Percentiles rank a stretch among this genome's conserved stretches.
Evolutionary conservation across 192 early-diverging fungal genomes (phyloP).

Genomic region (Lobosporangium transversale): DNA sequence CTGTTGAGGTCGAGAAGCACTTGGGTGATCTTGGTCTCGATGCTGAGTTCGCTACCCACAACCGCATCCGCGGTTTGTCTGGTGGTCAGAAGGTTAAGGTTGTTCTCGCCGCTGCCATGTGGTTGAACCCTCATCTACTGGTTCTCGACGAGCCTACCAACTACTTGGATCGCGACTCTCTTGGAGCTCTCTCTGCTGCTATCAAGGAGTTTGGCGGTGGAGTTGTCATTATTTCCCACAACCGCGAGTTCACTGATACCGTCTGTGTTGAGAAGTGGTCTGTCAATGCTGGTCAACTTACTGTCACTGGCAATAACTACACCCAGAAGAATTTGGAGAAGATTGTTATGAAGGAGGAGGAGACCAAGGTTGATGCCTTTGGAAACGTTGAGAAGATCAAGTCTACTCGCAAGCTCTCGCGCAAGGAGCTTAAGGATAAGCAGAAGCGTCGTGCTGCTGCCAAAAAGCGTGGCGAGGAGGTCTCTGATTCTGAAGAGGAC

Average conservation of each 20-base stretch:
- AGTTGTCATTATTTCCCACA: slow-evolving; percentile 88
- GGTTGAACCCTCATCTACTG: slow-evolving; percentile 91
- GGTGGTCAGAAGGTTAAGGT: slow-evolving; percentile 92
- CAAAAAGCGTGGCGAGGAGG: slow-evolving; percentile 67
- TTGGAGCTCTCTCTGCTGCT: slow-evolving; percentile 74
- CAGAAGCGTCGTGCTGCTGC: slow-evolving; percentile 67
- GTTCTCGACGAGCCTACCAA: slow-evolving; percentile 91
- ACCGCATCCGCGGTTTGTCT: slow-evolving; percentile 73
- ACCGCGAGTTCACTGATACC: slow-evolving; percentile 81
- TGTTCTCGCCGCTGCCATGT: slow-evolving; percentile 85
- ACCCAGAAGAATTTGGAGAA: slow-evolving; percentile 59
- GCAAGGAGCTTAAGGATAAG: slow-evolving; percentile 65
- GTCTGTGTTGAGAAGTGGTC: slow-evolving; percentile 80
- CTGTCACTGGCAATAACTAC: slow-evolving; percentile 62
- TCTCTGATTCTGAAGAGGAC: slow-evolving; percentile 58
- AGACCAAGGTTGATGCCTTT: slow-evolving; percentile 70
- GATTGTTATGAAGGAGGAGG: slow-evolving; percentile 60
- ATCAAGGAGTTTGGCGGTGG: slow-evolving; percentile 83
- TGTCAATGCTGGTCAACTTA: slow-evolving; percentile 69
- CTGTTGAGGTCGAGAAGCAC: slow-evolving; percentile 75
- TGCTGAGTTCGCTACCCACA: slow-evolving; percentile 79
- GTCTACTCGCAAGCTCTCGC: slow-evolving; percentile 66
- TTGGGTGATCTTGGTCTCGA: slow-evolving; percentile 82
- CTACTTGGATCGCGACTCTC: slow-evolving; percentile 73
- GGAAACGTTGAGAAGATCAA: slow-evolving; percentile 81